Conservation (phyloP, 257 asterid species). For the Capsicum chinense region DNA sequence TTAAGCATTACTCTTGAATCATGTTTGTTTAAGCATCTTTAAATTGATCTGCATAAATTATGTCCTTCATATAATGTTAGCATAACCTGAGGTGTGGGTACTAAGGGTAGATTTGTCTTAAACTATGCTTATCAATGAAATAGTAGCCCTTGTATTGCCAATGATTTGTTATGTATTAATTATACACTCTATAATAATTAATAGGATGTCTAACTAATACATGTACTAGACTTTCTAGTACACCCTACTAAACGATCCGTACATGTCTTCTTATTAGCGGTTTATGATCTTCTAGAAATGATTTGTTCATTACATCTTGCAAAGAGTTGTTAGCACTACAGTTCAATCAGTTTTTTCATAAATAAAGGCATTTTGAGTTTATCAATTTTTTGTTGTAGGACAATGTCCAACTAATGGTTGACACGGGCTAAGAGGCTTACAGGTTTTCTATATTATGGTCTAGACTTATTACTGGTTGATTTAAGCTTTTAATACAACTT, state of each 20-base stretch:
- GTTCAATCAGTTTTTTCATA: neutral
- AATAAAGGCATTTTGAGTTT: neutral
- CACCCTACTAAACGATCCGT: too few species aligned
- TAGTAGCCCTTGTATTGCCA: too few species aligned
- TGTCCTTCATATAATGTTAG: neutral
- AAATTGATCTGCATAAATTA: neutral
- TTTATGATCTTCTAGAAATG: neutral
- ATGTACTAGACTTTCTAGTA: too few species aligned
- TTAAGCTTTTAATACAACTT: neutral
- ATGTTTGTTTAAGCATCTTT: neutral
- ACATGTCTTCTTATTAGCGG: too few species aligned
- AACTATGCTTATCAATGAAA: too few species aligned
- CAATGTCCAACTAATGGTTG: neutral
- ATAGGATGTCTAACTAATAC: too few species aligned
- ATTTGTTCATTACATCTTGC: neutral
- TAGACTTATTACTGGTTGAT: conserved; percentile 37
- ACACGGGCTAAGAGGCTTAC: neutral
- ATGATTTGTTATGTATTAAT: too few species aligned
- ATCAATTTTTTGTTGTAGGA: neutral
- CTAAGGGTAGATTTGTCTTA: too few species aligned
- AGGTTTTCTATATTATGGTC: conserved; percentile 33
- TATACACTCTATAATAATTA: too few species aligned
- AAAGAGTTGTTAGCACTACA: neutral
- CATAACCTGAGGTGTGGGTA: neutral
- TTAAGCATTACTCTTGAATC: neutral